Evolutionary conservation across 108 stramenopile genomes (phyloP).

Genomic region (Cyclotella sp.): DNA sequence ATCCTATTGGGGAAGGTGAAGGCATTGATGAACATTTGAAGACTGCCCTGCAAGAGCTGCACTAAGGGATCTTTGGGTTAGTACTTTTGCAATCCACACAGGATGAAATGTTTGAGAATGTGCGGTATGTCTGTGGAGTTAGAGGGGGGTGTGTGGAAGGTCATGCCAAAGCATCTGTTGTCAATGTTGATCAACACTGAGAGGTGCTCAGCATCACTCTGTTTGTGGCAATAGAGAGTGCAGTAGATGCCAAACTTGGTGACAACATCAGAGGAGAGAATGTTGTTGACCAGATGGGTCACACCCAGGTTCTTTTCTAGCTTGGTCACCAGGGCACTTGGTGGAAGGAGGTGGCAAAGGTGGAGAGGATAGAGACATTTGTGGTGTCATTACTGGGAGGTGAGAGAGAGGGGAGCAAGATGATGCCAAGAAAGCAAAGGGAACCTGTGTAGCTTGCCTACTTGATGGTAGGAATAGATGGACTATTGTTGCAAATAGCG

Average conservation of each 20-base stretch:
- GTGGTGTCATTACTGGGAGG: too few relatives aligned
- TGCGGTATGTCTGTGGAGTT: constrained; percentile 98
- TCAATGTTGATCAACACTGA: constrained; percentile 92
- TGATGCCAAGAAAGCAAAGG: too few relatives aligned
- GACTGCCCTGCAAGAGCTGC: constrained; percentile 91
- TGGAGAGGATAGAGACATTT: too few relatives aligned
- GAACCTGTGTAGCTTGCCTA: too few relatives aligned
- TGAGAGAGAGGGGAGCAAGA: too few relatives aligned
- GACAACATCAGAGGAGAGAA: constrained; percentile 73
- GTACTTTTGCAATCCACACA: constrained; percentile 97
- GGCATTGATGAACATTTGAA: constrained; percentile 99
- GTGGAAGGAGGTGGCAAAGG: too few relatives aligned
- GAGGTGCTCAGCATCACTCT: constrained; percentile 90
- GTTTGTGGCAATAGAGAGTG: constrained; percentile 93
- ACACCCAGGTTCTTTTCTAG: constrained; percentile 32
- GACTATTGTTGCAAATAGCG: too few relatives aligned
- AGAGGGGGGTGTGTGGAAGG: constrained; percentile 95
- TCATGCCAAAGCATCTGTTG: constrained; percentile 99
- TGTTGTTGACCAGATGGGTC: constrained; percentile 78
- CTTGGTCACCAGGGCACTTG: neutral
- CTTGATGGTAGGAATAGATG: too few relatives aligned
- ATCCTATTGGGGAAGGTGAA: constrained; percentile 98
- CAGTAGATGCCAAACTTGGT: constrained; percentile 84
- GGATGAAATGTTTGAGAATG: constrained; percentile 97
- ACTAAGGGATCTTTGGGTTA: constrained; percentile 98